A percentile compares a stretch with the other conserved stretches of the same genome.
phyloP scores from a whole-genome alignment of 495 filamentous ascomycete genomes.

The Neurospora terricola region DNA sequence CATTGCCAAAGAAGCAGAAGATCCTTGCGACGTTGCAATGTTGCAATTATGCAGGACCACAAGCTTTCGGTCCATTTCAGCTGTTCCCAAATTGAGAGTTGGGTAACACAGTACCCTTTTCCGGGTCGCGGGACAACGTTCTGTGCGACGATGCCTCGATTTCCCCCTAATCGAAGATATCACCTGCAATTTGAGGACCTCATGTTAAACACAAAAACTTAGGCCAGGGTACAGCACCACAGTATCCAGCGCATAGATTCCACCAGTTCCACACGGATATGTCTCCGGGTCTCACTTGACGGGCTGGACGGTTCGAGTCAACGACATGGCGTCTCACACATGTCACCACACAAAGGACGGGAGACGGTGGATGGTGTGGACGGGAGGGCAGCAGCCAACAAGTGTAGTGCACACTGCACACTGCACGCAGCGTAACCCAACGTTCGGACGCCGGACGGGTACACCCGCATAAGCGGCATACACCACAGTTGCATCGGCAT shows the following conservation, averaged over 20 bases:
- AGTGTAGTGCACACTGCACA: neutral
- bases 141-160: neutral
- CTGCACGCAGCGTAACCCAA: neutral
- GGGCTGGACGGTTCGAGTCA: neutral
- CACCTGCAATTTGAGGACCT: neutral
- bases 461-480: neutral
- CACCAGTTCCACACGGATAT: neutral
- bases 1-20: neutral
- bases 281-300: neutral
- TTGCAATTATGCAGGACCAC: neutral
- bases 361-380: neutral
- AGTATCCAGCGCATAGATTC: neutral
- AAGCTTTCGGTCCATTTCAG: neutral
- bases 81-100: neutral
- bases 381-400: neutral
- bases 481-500: neutral
- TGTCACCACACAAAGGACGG: neutral
- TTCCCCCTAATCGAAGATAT: neutral
- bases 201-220: neutral
- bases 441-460: neutral
- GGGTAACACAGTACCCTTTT: neutral
- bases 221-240: neutral
- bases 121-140: neutral
- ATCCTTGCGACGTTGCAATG: neutral
- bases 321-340: neutral